phyloP scores from a whole-genome alignment of 129 eudicot genomes.

The Scalesia atractyloides region DNA sequence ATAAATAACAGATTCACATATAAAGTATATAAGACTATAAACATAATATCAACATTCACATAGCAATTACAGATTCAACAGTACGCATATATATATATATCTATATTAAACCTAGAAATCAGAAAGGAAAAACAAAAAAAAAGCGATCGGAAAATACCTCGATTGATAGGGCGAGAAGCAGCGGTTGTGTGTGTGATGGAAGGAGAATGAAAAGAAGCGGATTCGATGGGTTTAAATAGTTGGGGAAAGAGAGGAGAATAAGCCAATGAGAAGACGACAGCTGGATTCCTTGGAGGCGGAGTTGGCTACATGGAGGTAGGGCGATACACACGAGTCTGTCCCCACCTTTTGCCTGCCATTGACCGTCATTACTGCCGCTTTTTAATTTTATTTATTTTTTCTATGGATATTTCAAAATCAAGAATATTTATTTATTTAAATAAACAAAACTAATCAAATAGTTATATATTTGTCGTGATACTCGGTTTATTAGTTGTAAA shows the following conservation, averaged over 20 bases:
- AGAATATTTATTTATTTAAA: neutral
- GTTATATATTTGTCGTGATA: too few relatives aligned
- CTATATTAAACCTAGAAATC: neutral
- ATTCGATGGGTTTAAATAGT: constrained; percentile 33
- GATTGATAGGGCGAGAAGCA: constrained; percentile 21
- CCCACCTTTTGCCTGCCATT: constrained; percentile 41
- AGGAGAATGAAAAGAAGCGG: constrained; percentile 24
- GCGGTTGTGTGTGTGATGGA: constrained; percentile 32
- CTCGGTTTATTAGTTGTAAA: too few relatives aligned
- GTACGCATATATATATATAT: neutral
- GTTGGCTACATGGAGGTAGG: constrained; percentile 32
- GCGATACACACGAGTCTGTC: constrained; percentile 36
- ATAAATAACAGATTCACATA: constrained; percentile 28
- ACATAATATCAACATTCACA: neutral
- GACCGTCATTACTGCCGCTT: constrained; percentile 39
- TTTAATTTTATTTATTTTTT: neutral
- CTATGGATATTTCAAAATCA: constrained; percentile 1
- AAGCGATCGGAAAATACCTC: constrained; percentile 28
- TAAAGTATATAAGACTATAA: too few relatives aligned
- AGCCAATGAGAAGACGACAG: constrained; percentile 50
- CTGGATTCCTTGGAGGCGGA: constrained; percentile 42
- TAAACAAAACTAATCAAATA: neutral
- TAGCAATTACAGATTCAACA: neutral
- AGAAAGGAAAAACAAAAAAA: neutral
- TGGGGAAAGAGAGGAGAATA: constrained; percentile 27